A percentile compares a stretch with the other conserved stretches of the same genome.
Evolutionary conservation across 768 basidiomycete genomes (phyloP).

Genomic region (Boletus rufocinnamomeus): DNA sequence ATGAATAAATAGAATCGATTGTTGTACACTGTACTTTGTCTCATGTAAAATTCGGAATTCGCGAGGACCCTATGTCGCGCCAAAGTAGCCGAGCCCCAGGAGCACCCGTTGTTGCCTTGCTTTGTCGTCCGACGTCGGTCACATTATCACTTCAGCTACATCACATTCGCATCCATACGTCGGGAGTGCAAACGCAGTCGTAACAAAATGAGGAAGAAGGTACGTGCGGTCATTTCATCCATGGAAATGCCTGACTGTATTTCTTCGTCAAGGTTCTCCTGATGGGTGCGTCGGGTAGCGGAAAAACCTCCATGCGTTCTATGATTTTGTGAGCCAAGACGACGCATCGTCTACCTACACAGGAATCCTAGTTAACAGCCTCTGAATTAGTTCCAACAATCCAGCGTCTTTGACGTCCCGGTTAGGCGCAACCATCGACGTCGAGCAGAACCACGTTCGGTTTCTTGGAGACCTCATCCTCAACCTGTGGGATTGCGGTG

Average conservation of each 20-base stretch:
- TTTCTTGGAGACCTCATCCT: constrained; percentile 96
- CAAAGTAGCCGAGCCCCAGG: neutral
- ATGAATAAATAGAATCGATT: neutral
- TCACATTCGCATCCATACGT: neutral
- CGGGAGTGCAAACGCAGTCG: neutral
- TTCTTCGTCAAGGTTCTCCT: constrained; percentile 71
- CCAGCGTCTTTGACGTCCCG: constrained; percentile 89
- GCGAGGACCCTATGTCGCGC: too few relatives aligned
- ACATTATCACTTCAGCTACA: neutral
- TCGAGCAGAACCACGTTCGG: constrained; percentile 96
- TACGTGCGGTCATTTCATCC: constrained; percentile 3
- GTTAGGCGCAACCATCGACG: constrained; percentile 95
- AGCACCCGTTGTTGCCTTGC: neutral
- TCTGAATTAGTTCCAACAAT: constrained; percentile 75
- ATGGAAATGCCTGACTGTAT: neutral
- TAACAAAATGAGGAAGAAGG: constrained; percentile 37
- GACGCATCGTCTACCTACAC: constrained; percentile 2
- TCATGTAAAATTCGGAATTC: neutral
- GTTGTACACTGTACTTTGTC: constrained; percentile 11
- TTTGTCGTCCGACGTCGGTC: neutral
- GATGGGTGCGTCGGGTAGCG: constrained; percentile 96
- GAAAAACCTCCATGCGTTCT: constrained; percentile 97
- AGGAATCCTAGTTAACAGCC: constrained; percentile 7
- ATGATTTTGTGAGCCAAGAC: constrained; percentile 85
- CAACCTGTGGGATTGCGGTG: constrained; percentile 98